Conservation (phyloP, 2,329 filamentous ascomycete species). For the Ophiostoma montium region DNA sequence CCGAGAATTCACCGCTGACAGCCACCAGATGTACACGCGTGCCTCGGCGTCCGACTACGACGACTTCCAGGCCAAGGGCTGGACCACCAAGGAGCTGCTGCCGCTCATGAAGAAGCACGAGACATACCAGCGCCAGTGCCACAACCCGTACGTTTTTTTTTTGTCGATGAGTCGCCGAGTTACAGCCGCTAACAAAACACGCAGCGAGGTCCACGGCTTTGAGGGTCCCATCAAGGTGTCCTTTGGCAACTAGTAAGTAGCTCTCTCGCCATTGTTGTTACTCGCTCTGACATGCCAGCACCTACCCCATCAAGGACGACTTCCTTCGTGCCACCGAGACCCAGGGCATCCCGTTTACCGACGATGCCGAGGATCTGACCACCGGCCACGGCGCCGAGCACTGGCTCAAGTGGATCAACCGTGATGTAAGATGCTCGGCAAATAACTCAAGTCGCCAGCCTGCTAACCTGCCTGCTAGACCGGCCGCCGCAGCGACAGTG, state of each 20-base stretch:
- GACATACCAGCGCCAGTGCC: conserved; percentile 55
- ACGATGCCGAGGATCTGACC: conserved; percentile 60
- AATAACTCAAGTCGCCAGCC: too few species aligned
- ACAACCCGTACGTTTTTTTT: conserved; percentile 28
- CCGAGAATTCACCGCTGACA: neutral
- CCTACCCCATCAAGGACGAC: conserved; percentile 70
- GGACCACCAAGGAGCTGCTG: conserved; percentile 60
- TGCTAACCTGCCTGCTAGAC: conserved; percentile 23
- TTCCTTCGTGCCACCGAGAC: conserved; percentile 60
- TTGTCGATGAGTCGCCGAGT: neutral
- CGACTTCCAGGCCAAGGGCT: conserved; percentile 68
- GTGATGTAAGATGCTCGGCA: too few species aligned
- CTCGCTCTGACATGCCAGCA: conserved; percentile 19
- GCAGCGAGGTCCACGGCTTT: conserved; percentile 53
- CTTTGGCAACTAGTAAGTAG: conserved; percentile 50
- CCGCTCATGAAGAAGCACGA: conserved; percentile 72
- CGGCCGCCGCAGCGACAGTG: conserved; percentile 61
- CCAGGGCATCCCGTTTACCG: conserved; percentile 60
- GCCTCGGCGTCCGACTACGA: conserved; percentile 62
- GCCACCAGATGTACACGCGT: conserved; percentile 49
- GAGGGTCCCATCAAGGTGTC: conserved; percentile 74
- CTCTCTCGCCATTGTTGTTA: neutral
- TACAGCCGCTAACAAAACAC: neutral
- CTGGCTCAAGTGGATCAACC: conserved; percentile 59
- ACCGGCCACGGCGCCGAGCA: conserved; percentile 63